Evolutionary conservation across 352 stramenopile genomes (phyloP), one percentile per base, ranked within the genome.

Genomic region (Globisporangium cederbergense): DNA sequence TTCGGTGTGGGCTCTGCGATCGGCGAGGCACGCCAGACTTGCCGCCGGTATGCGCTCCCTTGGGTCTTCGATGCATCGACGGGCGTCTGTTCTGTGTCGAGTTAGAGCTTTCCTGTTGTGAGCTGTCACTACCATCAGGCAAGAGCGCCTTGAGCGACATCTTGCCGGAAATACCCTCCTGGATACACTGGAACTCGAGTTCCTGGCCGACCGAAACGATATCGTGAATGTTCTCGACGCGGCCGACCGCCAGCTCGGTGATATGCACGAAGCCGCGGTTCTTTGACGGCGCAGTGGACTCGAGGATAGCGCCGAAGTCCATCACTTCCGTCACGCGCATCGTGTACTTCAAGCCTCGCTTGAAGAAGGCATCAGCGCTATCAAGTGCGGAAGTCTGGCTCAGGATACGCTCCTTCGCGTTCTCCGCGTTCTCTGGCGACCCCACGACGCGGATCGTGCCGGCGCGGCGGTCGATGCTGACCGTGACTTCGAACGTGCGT

Each of bases 251-350:
- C n/a, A 98, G 71, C 71, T 99, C 91, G 38, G 89, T 97, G 58
- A 98, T 91, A 81, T 99, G 97, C 36, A 99, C 82, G 43, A 99
- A 90, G 45, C 89, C 97, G 36, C 96, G 86, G 59, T 98, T 84
- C 30, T 78, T 75, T 40, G 92, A 66, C 32, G 91, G 80, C 52
- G 70, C 65, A 20, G 72, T 86, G 25, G 81, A 77, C 66, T 93
- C 81, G 50, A 99, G 82, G 55, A 98, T 87, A 20, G 90, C 92
- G 34, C 97, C 97, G 73, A 98, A 99, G 71, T 99, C 96, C 74
- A 98, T 93, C 10, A 99, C 67, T 58, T 98, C 88, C 28, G 85
- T 89, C 57, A 99, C 91, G 20, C 83, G 93, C 62, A 97, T 98
- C 61, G 88, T 87, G 73, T 98, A 97, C 47, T 88, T 83, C 36